These are phyloP conservation scores for Gossypium turneri DNA, from an alignment of 345 rosid species.

Conservation along the genomic window DNA sequence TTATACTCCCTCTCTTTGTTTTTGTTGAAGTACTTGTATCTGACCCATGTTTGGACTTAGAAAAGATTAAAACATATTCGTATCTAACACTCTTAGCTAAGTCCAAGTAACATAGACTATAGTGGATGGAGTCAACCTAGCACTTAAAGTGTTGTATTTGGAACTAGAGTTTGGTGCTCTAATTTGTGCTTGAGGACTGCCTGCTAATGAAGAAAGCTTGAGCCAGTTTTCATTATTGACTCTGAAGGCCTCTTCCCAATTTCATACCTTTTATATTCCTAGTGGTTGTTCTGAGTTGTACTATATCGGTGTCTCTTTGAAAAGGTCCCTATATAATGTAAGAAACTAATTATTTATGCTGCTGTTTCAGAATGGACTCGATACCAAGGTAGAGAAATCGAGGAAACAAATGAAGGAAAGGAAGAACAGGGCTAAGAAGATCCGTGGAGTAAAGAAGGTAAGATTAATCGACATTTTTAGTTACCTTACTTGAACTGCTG, in stretches of 20 bases:
- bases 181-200: neutral
- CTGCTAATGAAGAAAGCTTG: neutral
- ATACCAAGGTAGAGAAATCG: conserved; percentile 82
- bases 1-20: too few species aligned
- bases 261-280: neutral
- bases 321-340: neutral
- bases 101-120: too few species aligned
- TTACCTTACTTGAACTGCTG: neutral
- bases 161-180: neutral
- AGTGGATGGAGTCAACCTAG: neutral
- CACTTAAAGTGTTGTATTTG: neutral
- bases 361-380: conserved; percentile 75
- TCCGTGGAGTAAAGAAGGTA: conserved; percentile 98
- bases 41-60: too few species aligned
- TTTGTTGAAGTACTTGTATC: too few species aligned
- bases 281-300: neutral
- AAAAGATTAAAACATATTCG: too few species aligned
- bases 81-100: too few species aligned
- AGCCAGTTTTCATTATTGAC: neutral
- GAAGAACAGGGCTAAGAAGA: conserved; percentile 90
- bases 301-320: neutral
- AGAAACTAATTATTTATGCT: neutral
- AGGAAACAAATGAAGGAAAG: conserved; percentile 96
- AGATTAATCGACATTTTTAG: neutral
- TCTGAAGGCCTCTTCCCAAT: too few species aligned